A percentile compares a stretch with the other conserved stretches of the same genome.
phyloP scores from a whole-genome alignment of 768 basidiomycete species.

The Gautieria morchelliformis region DNA sequence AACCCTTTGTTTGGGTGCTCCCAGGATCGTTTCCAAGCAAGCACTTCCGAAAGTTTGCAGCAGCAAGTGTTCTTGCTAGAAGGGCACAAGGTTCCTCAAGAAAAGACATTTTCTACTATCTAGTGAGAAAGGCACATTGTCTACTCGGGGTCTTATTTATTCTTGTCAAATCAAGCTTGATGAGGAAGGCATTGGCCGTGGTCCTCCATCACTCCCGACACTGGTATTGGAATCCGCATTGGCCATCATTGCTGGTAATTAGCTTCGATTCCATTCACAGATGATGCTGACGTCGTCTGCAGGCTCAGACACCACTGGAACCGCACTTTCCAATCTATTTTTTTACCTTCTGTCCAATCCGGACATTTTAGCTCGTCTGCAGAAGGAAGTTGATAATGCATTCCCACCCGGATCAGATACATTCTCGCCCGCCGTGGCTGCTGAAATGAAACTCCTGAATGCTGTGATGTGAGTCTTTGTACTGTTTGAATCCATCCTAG shows the following conservation, averaged over 20 bases:
- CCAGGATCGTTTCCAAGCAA: not conserved
- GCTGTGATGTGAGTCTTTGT: constrained; percentile 23
- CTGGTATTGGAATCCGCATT: constrained; percentile 30
- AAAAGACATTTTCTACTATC: constrained; percentile 31
- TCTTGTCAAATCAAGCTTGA: constrained; percentile 19
- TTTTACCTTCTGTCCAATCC: constrained; percentile 33
- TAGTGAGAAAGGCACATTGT: constrained; percentile 20
- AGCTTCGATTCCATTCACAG: not conserved
- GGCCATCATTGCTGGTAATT: constrained; percentile 29
- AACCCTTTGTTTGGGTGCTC: constrained; percentile 27
- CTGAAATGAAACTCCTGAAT: constrained; percentile 22
- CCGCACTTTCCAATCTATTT: constrained; percentile 28
- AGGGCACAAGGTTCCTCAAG: constrained; percentile 1
- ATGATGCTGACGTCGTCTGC: not conserved
- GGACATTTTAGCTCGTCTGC: constrained; percentile 25
- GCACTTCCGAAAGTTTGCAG: constrained; percentile 26
- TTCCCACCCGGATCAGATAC: constrained; percentile 28
- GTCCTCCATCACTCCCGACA: constrained; percentile 18
- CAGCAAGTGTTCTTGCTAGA: not conserved
- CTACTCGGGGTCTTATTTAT: not conserved
- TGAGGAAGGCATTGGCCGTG: constrained; percentile 23
- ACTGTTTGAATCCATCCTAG: not conserved
- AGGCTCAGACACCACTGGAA: constrained; percentile 38
- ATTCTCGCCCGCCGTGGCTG: constrained; percentile 13
- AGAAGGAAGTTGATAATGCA: constrained; percentile 30